These are phyloP conservation scores for Bruguiera hainesii DNA, from an alignment of 441 rosid genomes.

Conservation along the genomic window DNA sequence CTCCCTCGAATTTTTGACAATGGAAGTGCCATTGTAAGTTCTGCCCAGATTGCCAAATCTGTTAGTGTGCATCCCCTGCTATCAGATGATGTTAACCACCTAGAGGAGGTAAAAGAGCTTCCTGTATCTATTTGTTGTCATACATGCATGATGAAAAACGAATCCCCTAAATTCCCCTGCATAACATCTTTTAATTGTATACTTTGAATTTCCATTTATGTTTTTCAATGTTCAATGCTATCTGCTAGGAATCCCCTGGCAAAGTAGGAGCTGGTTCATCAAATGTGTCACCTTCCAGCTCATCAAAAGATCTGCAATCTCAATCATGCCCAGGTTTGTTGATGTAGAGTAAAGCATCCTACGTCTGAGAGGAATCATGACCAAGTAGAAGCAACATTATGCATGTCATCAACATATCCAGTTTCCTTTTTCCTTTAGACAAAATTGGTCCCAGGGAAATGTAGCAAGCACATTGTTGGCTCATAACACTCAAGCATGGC, in stretches of 20 bases:
- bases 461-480: too few species aligned
- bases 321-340: slow-evolving; percentile 59
- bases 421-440: too few species aligned
- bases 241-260: slow-evolving; percentile 38
- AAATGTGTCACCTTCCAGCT: slow-evolving; percentile 43
- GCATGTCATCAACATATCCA: too few species aligned
- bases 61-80: slow-evolving; percentile 50
- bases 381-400: too few species aligned
- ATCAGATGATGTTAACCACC: slow-evolving; percentile 28
- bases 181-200: not conserved
- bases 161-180: not conserved
- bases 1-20: slow-evolving; percentile 44
- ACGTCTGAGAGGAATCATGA: not conserved
- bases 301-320: slow-evolving; percentile 50
- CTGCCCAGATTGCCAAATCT: slow-evolving; percentile 36
- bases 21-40: slow-evolving; percentile 33
- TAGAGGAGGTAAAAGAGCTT: slow-evolving; percentile 36
- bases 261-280: slow-evolving; percentile 43
- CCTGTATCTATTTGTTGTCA: not conserved
- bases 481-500: too few species aligned
- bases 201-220: not conserved
- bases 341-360: slow-evolving; percentile 11
- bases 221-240: slow-evolving; percentile 6
- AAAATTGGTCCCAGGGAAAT: too few species aligned
- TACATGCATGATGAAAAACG: slow-evolving; percentile 1